Conservation (phyloP, 345 rosid genomes). For the Lagerstroemia speciosa region DNA sequence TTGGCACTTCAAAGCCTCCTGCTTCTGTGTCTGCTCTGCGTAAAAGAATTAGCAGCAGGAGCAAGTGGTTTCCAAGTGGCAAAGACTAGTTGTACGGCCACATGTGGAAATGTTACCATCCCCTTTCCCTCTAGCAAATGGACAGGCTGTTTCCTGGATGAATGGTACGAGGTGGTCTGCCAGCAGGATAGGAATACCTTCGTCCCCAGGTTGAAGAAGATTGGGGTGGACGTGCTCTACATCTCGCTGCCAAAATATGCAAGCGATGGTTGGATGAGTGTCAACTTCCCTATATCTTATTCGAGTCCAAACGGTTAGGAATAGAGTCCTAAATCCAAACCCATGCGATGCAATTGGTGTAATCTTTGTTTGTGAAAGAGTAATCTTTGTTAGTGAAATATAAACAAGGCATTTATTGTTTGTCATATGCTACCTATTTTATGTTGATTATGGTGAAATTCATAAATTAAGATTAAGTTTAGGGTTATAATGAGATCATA, state of each 20-base stretch:
- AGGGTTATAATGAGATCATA: no score
- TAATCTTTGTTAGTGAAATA: no score
- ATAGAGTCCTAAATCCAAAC: no score
- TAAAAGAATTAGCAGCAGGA: not conserved
- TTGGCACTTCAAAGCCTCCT: not conserved
- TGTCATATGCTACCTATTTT: no score
- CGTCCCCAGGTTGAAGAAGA: slow-evolving; percentile 3
- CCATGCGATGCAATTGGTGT: no score
- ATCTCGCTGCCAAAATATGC: not conserved
- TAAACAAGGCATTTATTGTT: no score
- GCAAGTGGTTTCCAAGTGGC: not conserved
- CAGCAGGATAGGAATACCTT: not conserved
- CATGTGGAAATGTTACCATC: not conserved
- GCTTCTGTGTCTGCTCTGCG: not conserved
- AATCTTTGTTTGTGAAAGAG: no score
- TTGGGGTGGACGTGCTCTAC: not conserved
- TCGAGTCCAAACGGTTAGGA: not conserved
- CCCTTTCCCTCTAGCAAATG: slow-evolving; percentile 8
- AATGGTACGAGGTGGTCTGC: slow-evolving; percentile 6
- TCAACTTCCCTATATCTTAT: not conserved
- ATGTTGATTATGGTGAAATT: no score
- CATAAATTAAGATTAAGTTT: no score
- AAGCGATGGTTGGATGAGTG: not conserved
- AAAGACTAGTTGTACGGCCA: not conserved
- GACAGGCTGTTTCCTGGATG: not conserved